Evolutionary conservation across 768 basidiomycete genomes (phyloP).

Genomic region (Podaxis pistillaris): DNA sequence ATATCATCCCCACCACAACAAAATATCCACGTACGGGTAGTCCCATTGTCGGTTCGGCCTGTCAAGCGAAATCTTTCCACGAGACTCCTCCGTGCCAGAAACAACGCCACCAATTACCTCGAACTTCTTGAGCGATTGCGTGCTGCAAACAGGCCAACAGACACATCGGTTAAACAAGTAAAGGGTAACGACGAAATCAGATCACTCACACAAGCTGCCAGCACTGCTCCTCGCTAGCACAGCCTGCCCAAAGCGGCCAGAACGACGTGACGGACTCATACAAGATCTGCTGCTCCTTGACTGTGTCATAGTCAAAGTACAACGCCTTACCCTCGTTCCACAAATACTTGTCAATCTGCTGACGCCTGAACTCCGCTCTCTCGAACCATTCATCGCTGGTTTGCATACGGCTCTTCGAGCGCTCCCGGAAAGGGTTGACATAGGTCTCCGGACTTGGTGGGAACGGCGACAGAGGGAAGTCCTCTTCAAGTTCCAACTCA

Average conservation of each 20-base stretch:
- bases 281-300: slow-evolving; percentile 83
- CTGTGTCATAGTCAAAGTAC: slow-evolving; percentile 97
- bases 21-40: slow-evolving; percentile 68
- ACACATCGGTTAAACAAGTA: neutral
- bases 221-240: slow-evolving; percentile 93
- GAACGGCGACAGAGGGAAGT: slow-evolving; percentile 89
- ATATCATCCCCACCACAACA: slow-evolving; percentile 12
- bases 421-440: slow-evolving; percentile 56
- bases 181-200: neutral
- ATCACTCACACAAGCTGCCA: slow-evolving; percentile 84
- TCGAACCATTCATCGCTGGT: slow-evolving; percentile 91
- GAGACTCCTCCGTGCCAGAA: slow-evolving; percentile 94
- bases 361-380: slow-evolving; percentile 79
- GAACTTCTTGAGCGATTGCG: slow-evolving; percentile 88
- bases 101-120: slow-evolving; percentile 95
- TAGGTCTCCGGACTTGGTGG: slow-evolving; percentile 77
- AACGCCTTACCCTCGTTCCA: slow-evolving; percentile 96
- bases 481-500: slow-evolving; percentile 87
- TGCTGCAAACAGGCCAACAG: slow-evolving; percentile 38
- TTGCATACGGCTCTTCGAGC: slow-evolving; percentile 60
- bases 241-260: slow-evolving; percentile 98
- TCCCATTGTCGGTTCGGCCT: slow-evolving; percentile 99
- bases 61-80: slow-evolving; percentile 93
- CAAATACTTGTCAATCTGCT: slow-evolving; percentile 88
- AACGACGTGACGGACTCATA: slow-evolving; percentile 97